Base-by-base conservation (phyloP, 2,329 filamentous ascomycete genomes). In the Epichloe scottii region DNA sequence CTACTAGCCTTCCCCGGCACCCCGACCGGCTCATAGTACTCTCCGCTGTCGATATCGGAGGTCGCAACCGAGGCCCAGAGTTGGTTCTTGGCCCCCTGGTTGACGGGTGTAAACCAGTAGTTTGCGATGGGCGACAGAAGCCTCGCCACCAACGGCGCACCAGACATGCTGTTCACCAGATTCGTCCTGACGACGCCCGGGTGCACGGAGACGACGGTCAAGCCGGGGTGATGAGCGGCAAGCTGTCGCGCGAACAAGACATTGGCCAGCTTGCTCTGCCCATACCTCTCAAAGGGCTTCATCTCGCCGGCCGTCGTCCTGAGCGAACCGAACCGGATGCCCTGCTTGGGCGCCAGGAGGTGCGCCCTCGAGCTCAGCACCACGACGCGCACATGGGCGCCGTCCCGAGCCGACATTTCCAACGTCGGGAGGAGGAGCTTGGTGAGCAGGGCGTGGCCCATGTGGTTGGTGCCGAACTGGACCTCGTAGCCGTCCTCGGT, bases 391-490 rank as follows among this genome's bases (percentile, higher is more conserved):
- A 64, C 63, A 35, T 64, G 62, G 6, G 26, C 26, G 26, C 51
- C 54, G 15, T 1, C 37, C 33, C 11, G 48, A 38, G 62, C 62
- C 1, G 66, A 68, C 48, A 57, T 57, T 6, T 57, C 49, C 46
- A 68, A 53, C 0, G 59, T 15, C 3, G 64, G 65, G 12, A 63
- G 42, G 1, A 75, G 58, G 3, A 69, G 62, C 49, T 68, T 66
- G 10, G 66, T 64, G 12, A 77, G 61, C 3, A 72, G 64, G 5
- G 73, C 70, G 49, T 76, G 72, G 15, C 73, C 72, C 39, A 77
- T 56, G 57, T 76, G 71, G 51, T 77, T 78, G 2, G 67, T 72
- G 1, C 68, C 72, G 52, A 76, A 74, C 53, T 75, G 69, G 10
- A 70, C 55, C 56, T 77, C 75, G 52, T 74, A 76, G 14, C 73